Conservation (phyloP, 768 basidiomycete species). For the Scleroderma citrinum region DNA sequence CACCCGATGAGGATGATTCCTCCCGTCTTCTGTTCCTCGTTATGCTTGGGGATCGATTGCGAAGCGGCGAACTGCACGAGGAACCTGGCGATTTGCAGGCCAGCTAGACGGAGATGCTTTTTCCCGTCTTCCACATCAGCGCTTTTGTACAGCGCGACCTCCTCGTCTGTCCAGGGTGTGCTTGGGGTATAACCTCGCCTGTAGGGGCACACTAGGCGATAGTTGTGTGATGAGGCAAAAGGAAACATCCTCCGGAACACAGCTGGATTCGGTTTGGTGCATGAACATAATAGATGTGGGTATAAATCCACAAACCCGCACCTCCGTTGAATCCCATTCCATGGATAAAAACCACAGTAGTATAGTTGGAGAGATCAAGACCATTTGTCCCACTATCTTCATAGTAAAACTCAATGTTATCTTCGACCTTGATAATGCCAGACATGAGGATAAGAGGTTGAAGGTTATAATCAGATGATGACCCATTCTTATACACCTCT, state of each 20-base stretch:
- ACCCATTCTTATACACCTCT: too few relatives aligned
- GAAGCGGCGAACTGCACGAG: slow-evolving; percentile 3
- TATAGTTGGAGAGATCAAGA: slow-evolving; percentile 1
- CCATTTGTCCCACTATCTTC: slow-evolving; percentile 4
- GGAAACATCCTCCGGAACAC: slow-evolving; percentile 5
- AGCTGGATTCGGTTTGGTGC: background rate
- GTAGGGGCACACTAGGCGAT: slow-evolving; percentile 5
- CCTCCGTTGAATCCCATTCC: slow-evolving; percentile 9
- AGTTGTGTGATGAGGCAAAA: background rate
- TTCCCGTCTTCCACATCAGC: background rate
- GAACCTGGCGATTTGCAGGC: slow-evolving; percentile 5
- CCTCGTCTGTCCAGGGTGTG: background rate
- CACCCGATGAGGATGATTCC: slow-evolving; percentile 7
- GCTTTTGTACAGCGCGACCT: background rate
- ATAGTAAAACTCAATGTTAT: slow-evolving; percentile 1
- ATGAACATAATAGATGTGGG: background rate
- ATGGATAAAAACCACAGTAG: slow-evolving; percentile 6
- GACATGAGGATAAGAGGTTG: background rate
- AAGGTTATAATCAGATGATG: too few relatives aligned
- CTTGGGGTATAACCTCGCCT: slow-evolving; percentile 6
- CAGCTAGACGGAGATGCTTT: slow-evolving; percentile 1
- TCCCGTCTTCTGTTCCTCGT: background rate
- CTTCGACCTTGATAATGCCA: background rate
- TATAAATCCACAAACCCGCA: background rate
- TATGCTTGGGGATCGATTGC: background rate